phyloP scores from a whole-genome alignment of 176 grass and related monocot genomes.

The Melocanna baccifera region DNA sequence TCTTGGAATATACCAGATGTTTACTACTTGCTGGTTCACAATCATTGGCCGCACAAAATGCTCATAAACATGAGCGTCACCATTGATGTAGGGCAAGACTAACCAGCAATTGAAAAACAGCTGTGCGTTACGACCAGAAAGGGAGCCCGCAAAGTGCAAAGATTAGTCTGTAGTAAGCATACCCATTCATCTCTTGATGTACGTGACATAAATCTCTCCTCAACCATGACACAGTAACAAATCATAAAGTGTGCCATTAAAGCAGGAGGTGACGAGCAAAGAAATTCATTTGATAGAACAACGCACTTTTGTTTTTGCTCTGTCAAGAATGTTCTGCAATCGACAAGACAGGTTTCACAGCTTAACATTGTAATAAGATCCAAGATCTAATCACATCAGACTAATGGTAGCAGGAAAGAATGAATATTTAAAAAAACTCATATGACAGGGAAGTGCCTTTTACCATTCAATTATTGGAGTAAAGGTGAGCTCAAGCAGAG shows the following conservation, averaged over 20 bases:
- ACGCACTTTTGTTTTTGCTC: background rate
- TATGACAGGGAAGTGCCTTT: background rate
- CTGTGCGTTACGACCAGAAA: slow-evolving; percentile 87
- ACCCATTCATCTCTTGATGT: background rate
- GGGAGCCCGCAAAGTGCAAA: slow-evolving; percentile 69
- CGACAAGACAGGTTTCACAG: background rate
- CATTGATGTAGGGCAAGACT: slow-evolving; percentile 88
- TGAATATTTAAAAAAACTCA: background rate
- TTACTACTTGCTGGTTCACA: slow-evolving; percentile 76
- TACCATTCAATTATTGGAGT: slow-evolving; percentile 85
- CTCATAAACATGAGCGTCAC: slow-evolving; percentile 86
- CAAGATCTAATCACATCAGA: background rate
- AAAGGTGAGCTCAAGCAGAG: slow-evolving; percentile 93
- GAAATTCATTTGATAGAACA: background rate
- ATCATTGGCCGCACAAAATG: slow-evolving; percentile 80
- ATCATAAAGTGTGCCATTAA: slow-evolving; percentile 3
- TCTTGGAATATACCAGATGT: slow-evolving; percentile 70
- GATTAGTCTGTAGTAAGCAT: slow-evolving; percentile 22
- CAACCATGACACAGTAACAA: background rate
- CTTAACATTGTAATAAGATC: background rate
- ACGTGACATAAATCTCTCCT: background rate
- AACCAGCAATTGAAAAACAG: slow-evolving; percentile 94
- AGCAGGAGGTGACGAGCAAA: background rate
- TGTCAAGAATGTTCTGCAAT: background rate
- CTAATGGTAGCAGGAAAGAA: background rate